These are phyloP conservation scores for Trichoderma citrinoviride DNA, from an alignment of 2,329 filamentous ascomycete genomes.

Conservation along the genomic window DNA sequence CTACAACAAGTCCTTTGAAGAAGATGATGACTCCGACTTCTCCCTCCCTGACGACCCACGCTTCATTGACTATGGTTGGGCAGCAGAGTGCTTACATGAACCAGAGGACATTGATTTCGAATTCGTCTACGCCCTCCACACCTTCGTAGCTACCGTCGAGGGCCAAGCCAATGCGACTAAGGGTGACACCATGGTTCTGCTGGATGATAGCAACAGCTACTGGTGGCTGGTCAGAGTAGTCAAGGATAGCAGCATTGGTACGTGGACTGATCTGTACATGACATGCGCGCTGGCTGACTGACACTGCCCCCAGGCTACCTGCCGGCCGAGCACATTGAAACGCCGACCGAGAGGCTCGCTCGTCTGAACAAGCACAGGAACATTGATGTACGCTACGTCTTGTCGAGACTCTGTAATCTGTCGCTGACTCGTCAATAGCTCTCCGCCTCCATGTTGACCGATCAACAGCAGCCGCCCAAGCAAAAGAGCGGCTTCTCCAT, in stretches of 20 bases:
- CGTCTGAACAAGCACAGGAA: conserved; percentile 97
- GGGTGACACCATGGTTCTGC: conserved; percentile 95
- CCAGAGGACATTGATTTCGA: conserved; percentile 99
- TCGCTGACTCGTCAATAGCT: conserved; percentile 41
- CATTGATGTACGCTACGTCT: conserved; percentile 71
- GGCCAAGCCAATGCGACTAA: conserved; percentile 98
- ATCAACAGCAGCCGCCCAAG: conserved; percentile 62
- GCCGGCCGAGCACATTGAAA: conserved; percentile 97
- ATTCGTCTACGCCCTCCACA: conserved; percentile 97
- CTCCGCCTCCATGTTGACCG: conserved; percentile 61
- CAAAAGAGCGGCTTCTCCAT: conserved; percentile 68
- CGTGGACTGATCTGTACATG: conserved; percentile 24
- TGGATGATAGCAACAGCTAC: conserved; percentile 98
- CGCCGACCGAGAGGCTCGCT: conserved; percentile 89
- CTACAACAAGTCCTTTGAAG: conserved; percentile 45
- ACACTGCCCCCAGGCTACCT: conserved; percentile 67
- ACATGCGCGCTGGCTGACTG: not conserved
- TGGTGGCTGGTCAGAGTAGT: conserved; percentile 99
- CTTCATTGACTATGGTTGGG: conserved; percentile 72
- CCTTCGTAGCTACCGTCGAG: conserved; percentile 95
- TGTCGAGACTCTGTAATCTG: conserved; percentile 21
- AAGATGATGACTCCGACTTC: conserved; percentile 63
- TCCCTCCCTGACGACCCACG: conserved; percentile 54
- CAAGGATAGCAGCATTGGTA: conserved; percentile 92
- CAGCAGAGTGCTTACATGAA: conserved; percentile 80